These are phyloP conservation scores for Penicillium decumbens DNA, from an alignment of 2,329 filamentous ascomycete species.

Conservation along the genomic window DNA sequence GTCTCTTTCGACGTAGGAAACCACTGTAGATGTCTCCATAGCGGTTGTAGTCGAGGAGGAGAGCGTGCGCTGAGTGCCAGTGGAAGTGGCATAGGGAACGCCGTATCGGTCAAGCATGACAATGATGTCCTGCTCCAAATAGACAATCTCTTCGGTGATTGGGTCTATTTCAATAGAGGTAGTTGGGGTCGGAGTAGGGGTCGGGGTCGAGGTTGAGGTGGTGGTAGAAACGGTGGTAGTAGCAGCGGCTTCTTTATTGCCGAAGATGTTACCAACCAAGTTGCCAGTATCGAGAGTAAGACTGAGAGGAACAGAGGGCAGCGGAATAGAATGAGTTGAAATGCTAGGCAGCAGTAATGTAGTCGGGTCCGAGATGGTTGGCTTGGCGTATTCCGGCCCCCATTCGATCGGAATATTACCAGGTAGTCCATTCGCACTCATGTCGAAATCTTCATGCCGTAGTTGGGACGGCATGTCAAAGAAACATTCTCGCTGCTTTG, in stretches of 20 bases:
- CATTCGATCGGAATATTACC: conserved; percentile 54
- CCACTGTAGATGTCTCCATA: conserved; percentile 23
- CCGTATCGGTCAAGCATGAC: conserved; percentile 27
- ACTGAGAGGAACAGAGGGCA: conserved; percentile 10
- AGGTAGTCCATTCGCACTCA: conserved; percentile 58
- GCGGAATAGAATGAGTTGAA: conserved; percentile 5
- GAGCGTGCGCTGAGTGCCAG: conserved; percentile 21
- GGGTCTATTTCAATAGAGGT: conserved; percentile 23
- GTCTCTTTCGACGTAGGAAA: conserved; percentile 19
- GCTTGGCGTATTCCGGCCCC: conserved; percentile 43
- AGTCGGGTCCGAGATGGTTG: conserved; percentile 3
- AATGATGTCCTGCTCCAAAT: conserved; percentile 28
- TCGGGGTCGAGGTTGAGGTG: conserved; percentile 19
- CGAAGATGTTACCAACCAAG: conserved; percentile 4
- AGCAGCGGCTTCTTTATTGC: conserved; percentile 1
- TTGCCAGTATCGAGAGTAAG: conserved; percentile 6
- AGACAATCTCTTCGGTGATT: conserved; percentile 28
- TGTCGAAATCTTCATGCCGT: conserved; percentile 55
- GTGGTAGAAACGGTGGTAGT: conserved; percentile 6
- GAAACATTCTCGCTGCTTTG: conserved; percentile 55
- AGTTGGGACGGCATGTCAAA: conserved; percentile 57
- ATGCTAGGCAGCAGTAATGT: not conserved
- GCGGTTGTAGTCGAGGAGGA: conserved; percentile 24
- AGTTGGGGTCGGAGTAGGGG: conserved; percentile 24
- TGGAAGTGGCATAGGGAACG: conserved; percentile 23